Base-by-base conservation (phyloP, 2,329 filamentous ascomycete genomes). In the Pseudogymnoascus sp. region DNA sequence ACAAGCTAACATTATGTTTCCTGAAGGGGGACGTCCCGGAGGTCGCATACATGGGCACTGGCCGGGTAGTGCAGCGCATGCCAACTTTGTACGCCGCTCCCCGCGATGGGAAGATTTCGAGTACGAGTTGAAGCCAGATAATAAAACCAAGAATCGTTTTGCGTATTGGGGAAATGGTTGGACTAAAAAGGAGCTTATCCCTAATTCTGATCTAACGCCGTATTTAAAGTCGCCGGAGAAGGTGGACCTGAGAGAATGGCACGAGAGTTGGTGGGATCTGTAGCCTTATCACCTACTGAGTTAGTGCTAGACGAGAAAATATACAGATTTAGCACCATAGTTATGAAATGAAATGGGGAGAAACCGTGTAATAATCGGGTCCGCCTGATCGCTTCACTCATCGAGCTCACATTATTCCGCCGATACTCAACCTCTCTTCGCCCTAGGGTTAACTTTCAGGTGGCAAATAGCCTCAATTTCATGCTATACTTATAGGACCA, bases 21-120 rank as follows among this genome's bases (percentile, higher is more conserved):
- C 12, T 48, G 13, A 52, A 52, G 45, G 45, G 13, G 84, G 84
- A 0, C 74, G n/a, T n/a, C n/a, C n/a, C n/a, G n/a, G n/a, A n/a
- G n/a, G n/a, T n/a, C n/a, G n/a, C n/a, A n/a, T n/a, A n/a, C n/a
- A 88, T 65, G 87, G 86, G 0, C 70, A 88, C 5, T 91, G 87
- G 82, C 88, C 87, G 0, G 87, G 87, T 0, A 87, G 84, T 66
- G 86, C 85, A 1, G 77, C 81, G 0, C 84, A 88, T 67, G 74
- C 84, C 33, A 85, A 85, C 1, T 78, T 82, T 12, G 77, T 87
- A 6, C 76, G 84, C 25, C 74, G 70, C n/a, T 78, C 81, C 45
- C 82, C 82, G 1, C 72, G 82, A 5, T 85, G 82, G 81, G 82
- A 85, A 68, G 82, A 85, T 65, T 85, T 76, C 73, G 80, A 82